phyloP scores from a whole-genome alignment of 2,329 filamentous ascomycete genomes.

The Penicillium vulpinum region DNA sequence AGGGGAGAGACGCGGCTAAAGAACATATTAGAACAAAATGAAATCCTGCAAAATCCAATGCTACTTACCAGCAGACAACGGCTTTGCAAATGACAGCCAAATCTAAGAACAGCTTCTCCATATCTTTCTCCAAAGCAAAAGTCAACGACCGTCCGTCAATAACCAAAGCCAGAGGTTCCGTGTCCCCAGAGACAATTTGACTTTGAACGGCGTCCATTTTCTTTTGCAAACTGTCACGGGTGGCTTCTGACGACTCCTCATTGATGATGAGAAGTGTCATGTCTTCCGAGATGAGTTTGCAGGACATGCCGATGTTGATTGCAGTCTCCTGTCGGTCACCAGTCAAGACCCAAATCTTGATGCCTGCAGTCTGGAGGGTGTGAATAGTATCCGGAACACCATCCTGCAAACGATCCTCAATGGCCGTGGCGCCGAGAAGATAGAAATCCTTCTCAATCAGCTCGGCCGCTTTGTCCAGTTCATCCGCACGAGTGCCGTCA shows the following conservation, averaged over 20 bases:
- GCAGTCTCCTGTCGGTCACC: slow-evolving; percentile 97
- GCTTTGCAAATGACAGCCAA: slow-evolving; percentile 95
- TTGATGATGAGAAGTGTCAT: slow-evolving; percentile 98
- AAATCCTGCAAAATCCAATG: neutral
- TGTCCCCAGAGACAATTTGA: slow-evolving; percentile 64
- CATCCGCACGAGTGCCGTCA: slow-evolving; percentile 85
- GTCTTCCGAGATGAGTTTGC: slow-evolving; percentile 95
- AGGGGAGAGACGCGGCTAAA: slow-evolving; percentile 86
- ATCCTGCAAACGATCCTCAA: slow-evolving; percentile 95
- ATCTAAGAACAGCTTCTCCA: slow-evolving; percentile 92
- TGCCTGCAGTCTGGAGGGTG: slow-evolving; percentile 91
- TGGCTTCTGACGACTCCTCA: slow-evolving; percentile 76
- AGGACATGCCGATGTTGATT: slow-evolving; percentile 99
- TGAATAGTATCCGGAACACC: slow-evolving; percentile 98
- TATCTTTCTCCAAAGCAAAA: slow-evolving; percentile 85
- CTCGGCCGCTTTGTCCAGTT: slow-evolving; percentile 95
- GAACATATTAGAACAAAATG: slow-evolving; percentile 11
- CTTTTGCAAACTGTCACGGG: slow-evolving; percentile 85
- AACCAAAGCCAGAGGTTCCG: slow-evolving; percentile 83
- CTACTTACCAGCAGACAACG: slow-evolving; percentile 77
- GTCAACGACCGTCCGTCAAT: slow-evolving; percentile 97
- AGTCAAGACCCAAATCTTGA: slow-evolving; percentile 98
- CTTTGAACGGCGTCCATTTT: slow-evolving; percentile 88
- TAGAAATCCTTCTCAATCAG: slow-evolving; percentile 91
- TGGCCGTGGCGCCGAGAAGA: slow-evolving; percentile 90